These are phyloP conservation scores for Spiromastix sp. DNA, from an alignment of 2,329 filamentous ascomycete species.

Conservation along the genomic window DNA sequence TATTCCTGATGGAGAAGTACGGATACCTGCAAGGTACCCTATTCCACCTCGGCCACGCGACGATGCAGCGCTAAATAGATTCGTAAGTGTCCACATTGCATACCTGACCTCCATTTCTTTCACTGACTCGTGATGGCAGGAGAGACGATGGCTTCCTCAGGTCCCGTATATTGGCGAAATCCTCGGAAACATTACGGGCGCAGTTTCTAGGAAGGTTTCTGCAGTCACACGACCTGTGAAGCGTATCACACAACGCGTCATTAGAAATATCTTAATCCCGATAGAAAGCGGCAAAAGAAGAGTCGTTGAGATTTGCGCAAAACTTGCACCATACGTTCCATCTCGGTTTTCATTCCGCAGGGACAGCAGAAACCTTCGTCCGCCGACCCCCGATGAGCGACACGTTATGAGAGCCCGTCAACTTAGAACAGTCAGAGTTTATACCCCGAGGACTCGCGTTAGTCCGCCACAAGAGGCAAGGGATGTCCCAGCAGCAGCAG, in stretches of 20 bases:
- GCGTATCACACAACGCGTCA: neutral
- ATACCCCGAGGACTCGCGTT: no score
- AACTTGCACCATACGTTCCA: neutral
- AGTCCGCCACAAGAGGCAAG: no score
- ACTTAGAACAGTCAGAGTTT: constrained; percentile 2
- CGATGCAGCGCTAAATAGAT: no score
- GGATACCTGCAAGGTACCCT: no score
- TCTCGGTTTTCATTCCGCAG: neutral
- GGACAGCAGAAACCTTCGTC: constrained; percentile 1
- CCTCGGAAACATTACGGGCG: neutral
- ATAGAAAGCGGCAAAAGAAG: no score
- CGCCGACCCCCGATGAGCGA: constrained; percentile 1
- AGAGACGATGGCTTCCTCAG: neutral
- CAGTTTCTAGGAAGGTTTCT: constrained; percentile 1
- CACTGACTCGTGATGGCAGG: no score
- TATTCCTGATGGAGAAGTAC: neutral
- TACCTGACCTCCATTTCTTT: no score
- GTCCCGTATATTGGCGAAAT: no score
- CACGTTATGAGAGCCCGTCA: neutral
- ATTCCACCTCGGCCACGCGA: no score
- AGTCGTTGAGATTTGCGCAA: constrained; percentile 1
- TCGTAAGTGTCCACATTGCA: no score
- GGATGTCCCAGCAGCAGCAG: no score
- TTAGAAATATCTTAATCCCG: neutral
- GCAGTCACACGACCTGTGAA: neutral